These are phyloP conservation scores for Wallacemonas sp. DNA, from an alignment of 208 protist species.

Conservation along the genomic window DNA sequence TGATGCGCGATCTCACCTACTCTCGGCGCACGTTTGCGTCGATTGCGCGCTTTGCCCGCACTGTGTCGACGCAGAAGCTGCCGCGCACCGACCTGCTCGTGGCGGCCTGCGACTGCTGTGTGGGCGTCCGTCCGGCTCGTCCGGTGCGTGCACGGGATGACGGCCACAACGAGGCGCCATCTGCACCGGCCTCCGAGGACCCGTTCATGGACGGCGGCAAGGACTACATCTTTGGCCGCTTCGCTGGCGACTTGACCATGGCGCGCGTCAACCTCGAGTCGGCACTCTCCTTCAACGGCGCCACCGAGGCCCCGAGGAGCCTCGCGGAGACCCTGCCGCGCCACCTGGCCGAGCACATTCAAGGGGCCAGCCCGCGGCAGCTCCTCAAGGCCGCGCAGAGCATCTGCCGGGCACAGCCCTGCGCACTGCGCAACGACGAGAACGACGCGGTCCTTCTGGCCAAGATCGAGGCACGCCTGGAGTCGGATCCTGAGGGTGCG, in stretches of 20 bases:
- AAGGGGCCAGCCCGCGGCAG: conserved; percentile 27
- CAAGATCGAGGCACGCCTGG: conserved; percentile 32
- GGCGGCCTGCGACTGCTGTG: conserved; percentile 39
- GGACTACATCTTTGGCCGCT: conserved; percentile 39
- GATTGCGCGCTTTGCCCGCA: conserved; percentile 28
- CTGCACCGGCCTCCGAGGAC: conserved; percentile 7
- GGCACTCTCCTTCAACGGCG: conserved; percentile 35
- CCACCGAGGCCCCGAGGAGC: conserved; percentile 32
- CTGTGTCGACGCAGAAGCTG: conserved; percentile 29
- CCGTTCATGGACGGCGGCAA: conserved; percentile 19
- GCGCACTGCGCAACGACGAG: conserved; percentile 38
- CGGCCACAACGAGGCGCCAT: not conserved
- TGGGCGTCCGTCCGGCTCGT: conserved; percentile 62
- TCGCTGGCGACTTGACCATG: conserved; percentile 33
- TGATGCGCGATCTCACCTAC: conserved; percentile 37
- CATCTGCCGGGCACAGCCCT: conserved; percentile 34
- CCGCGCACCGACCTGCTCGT: conserved; percentile 40
- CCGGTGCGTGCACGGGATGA: conserved; percentile 9
- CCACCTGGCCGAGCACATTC: conserved; percentile 38
- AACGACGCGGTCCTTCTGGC: conserved; percentile 47
- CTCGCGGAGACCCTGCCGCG: conserved; percentile 43
- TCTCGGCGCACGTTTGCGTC: conserved; percentile 17
- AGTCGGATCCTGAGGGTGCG: conserved; percentile 32
- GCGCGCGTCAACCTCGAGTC: conserved; percentile 56
- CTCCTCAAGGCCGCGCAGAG: conserved; percentile 29